These are phyloP conservation scores for Porodaedalea pini DNA, from an alignment of 1,284 basidiomycete genomes.

Conservation along the genomic window DNA sequence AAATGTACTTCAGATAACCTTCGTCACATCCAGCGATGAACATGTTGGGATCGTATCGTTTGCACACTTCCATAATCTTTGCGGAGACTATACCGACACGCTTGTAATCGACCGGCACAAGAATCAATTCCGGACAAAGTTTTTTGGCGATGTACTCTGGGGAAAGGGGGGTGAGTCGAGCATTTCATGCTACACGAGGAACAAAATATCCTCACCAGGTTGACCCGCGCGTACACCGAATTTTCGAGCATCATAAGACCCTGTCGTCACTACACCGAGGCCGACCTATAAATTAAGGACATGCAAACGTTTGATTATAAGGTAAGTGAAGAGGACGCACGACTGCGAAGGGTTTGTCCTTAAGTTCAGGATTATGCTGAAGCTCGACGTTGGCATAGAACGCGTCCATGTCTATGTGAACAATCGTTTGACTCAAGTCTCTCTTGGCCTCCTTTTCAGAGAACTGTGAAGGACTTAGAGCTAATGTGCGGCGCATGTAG, in stretches of 20 bases:
- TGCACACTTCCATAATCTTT: constrained; percentile 65
- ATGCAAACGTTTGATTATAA: background rate
- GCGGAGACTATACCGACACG: constrained; percentile 72
- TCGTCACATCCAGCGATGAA: constrained; percentile 82
- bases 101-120: constrained; percentile 61
- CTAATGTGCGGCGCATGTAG: background rate
- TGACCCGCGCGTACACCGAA: constrained; percentile 87
- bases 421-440: constrained; percentile 79
- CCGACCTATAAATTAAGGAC: constrained; percentile 51
- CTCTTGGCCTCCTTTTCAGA: constrained; percentile 71
- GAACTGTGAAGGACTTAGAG: constrained; percentile 44
- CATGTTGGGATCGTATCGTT: constrained; percentile 80
- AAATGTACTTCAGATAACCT: constrained; percentile 78
- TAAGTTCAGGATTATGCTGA: constrained; percentile 73
- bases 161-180: constrained; percentile 5
- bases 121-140: constrained; percentile 87
- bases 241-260: constrained; percentile 88
- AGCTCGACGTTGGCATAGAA: constrained; percentile 75
- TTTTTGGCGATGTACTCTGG: constrained; percentile 87
- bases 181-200: background rate
- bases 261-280: constrained; percentile 76
- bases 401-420: constrained; percentile 87
- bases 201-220: constrained; percentile 53
- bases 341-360: constrained; percentile 88
- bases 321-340: background rate